phyloP scores from a whole-genome alignment of 345 rosid genomes.

The Populus euphratica region DNA sequence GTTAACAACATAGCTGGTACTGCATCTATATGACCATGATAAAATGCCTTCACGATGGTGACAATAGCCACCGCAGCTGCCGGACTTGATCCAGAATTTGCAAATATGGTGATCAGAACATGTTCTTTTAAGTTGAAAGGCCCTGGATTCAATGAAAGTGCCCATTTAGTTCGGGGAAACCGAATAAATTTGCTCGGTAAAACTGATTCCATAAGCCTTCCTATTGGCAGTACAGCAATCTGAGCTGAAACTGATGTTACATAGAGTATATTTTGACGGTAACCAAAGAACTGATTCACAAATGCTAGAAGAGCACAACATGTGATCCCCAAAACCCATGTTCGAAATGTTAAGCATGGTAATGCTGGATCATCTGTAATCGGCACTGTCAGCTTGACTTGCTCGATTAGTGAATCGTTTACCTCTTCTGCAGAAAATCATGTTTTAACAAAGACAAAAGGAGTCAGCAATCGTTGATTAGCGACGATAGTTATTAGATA shows the following conservation, averaged over 20 bases:
- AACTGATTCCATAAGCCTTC: constrained; percentile 38
- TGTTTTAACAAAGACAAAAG: too few relatives aligned
- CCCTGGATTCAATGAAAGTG: constrained; percentile 51
- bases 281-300: constrained; percentile 44
- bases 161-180: constrained; percentile 39
- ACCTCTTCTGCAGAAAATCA: not conserved
- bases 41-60: constrained; percentile 43
- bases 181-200: constrained; percentile 25
- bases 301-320: constrained; percentile 38
- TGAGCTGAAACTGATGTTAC: constrained; percentile 44
- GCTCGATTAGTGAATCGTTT: constrained; percentile 32
- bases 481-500: not conserved
- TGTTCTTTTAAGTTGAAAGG: constrained; percentile 60
- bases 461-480: not conserved
- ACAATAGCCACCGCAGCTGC: constrained; percentile 41
- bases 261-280: constrained; percentile 35
- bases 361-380: constrained; percentile 42
- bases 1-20: constrained; percentile 36
- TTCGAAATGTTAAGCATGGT: constrained; percentile 48
- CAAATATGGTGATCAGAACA: constrained; percentile 51
- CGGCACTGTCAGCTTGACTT: constrained; percentile 44
- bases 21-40: constrained; percentile 23
- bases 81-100: constrained; percentile 38
- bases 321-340: constrained; percentile 41
- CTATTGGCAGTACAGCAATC: constrained; percentile 38